A percentile compares a stretch with the other conserved stretches of the same genome.
These are phyloP conservation scores for Boletus holoroseus DNA, from an alignment of 1,284 basidiomycete species.

Conservation along the genomic window DNA sequence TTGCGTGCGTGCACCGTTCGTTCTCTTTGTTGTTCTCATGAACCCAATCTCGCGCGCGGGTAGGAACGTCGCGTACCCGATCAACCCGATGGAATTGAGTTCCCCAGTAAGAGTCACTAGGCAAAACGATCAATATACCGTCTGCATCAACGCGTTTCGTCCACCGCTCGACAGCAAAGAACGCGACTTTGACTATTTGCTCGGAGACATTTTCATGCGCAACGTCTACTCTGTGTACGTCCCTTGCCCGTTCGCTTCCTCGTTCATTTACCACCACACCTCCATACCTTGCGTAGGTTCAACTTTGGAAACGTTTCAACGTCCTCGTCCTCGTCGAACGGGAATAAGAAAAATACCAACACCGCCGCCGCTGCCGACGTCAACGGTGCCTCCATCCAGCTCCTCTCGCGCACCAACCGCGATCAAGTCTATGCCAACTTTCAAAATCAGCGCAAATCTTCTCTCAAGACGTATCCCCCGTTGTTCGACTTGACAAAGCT, in stretches of 20 bases:
- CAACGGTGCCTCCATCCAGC: constrained; percentile 36
- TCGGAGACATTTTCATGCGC: constrained; percentile 50
- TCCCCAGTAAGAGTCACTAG: constrained; percentile 28
- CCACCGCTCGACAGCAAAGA: constrained; percentile 24
- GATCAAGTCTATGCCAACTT: constrained; percentile 34
- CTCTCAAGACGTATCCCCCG: constrained; percentile 30
- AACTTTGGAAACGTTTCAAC: constrained; percentile 20
- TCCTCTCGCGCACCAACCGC: constrained; percentile 35
- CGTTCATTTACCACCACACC: neutral
- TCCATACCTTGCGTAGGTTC: constrained; percentile 6
- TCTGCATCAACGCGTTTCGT: constrained; percentile 34
- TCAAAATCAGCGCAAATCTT: constrained; percentile 21
- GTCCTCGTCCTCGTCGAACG: constrained; percentile 1
- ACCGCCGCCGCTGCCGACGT: constrained; percentile 9
- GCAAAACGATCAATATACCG: constrained; percentile 34
- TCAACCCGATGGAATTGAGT: constrained; percentile 46
- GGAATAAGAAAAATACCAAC: neutral
- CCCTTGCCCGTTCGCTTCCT: neutral
- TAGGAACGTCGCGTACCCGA: constrained; percentile 36
- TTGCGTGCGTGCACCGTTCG: constrained; percentile 33
- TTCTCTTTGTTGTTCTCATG: neutral
- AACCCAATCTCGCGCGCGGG: neutral
- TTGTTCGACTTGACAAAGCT: constrained; percentile 25
- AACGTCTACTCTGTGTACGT: constrained; percentile 49
- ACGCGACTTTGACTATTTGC: constrained; percentile 38